Conservation (phyloP, 169 alveolate species). For the Ichthyophthirius multifiliis region DNA sequence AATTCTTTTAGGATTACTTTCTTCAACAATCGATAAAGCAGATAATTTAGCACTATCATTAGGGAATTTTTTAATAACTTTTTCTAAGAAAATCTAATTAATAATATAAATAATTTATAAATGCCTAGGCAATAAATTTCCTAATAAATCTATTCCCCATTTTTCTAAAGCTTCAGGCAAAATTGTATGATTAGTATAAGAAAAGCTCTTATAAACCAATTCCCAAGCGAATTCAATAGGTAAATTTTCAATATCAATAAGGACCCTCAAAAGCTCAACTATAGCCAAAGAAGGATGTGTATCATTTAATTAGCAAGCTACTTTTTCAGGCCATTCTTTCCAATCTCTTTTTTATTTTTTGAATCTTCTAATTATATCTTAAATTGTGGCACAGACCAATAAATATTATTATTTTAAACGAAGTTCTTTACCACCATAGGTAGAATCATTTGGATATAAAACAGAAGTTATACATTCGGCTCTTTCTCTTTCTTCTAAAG, state of each 20-base stretch:
- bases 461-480: conserved; percentile 95
- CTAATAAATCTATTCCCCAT: conserved; percentile 92
- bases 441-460: conserved; percentile 94
- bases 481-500: conserved; percentile 88
- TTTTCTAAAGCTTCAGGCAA: conserved; percentile 97
- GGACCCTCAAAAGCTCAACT: conserved; percentile 91
- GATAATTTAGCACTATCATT: conserved; percentile 46
- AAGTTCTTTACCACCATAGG: conserved; percentile 92
- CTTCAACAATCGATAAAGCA: conserved; percentile 87
- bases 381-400: conserved; percentile 93
- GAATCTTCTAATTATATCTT: conserved; percentile 88
- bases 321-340: conserved; percentile 89
- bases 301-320: conserved; percentile 90
- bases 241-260: conserved; percentile 89
- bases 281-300: conserved; percentile 97
- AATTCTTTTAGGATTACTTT: conserved; percentile 83
- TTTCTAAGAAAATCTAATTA: conserved; percentile 86
- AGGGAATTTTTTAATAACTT: conserved; percentile 75
- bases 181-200: conserved; percentile 97
- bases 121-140: conserved; percentile 91
- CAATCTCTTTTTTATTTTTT: conserved; percentile 84
- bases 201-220: conserved; percentile 75
- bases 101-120: conserved; percentile 89
- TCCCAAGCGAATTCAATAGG: conserved; percentile 93
- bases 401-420: conserved; percentile 94